Evolutionary conservation across 371 early-diverging fungal genomes (phyloP), one percentile per base, ranked within the genome.

Genomic region (Apophysomyces trapeziformis): DNA sequence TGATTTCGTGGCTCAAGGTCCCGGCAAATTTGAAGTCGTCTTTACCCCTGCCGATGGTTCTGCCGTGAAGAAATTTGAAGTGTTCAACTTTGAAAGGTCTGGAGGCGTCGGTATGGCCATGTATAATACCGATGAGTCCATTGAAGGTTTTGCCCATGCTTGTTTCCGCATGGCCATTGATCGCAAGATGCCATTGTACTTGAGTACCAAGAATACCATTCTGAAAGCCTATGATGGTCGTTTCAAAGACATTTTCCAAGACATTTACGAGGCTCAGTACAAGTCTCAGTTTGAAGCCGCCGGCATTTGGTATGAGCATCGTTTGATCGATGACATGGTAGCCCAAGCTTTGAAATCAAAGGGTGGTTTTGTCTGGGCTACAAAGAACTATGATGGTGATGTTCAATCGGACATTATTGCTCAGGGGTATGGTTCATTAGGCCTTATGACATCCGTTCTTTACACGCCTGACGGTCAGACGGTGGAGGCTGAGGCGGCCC

Each of bases 291-390:
- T 91, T 60, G 91, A 93, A 61, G 87, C 76, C 21, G 76, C 75
- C 16, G 89, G 88, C 60, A 95, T 97, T 72, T 96, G 94, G 95
- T 98, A 98, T 71, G 98, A 98, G 80, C 98, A 98, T 83, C 91
- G 95, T 61, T 84, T 98, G 63, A 97, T 98, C 70, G 99, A 98
- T 76, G 99, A 98, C 74, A 96, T 97, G 96, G 98, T 98, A 68
- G 99, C 99, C 47, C 96, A 97, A 78, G 93, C 91, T 46, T 82
- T 98, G 76, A 98, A 98, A 85, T 95, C 95, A 46, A 82, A 87
- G 56, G 99, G 99, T 65, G 95, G 95, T 65, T 96, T 96, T 70
- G 91, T 98, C 38, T 96, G 97, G 93, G 98, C 98, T 8, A 86
- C 87, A 80, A 96, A 96, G 87, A 98, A 98, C 89, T 96, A 96